Percentiles rank a stretch among this genome's conserved stretches.
phyloP scores from a whole-genome alignment of 257 asterid genomes.

The Solanum sitiens region DNA sequence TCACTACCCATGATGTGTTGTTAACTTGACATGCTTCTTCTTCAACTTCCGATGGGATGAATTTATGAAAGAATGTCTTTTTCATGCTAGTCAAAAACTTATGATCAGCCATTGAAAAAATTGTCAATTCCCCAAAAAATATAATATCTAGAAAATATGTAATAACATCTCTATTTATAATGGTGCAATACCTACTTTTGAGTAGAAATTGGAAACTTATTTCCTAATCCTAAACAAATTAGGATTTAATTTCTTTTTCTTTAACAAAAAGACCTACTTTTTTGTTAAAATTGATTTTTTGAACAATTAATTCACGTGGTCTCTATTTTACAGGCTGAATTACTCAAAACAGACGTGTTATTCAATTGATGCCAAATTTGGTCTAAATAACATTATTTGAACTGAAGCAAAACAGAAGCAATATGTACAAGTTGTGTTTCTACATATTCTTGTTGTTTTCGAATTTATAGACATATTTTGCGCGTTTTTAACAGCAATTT shows the following conservation, averaged over 20 bases:
- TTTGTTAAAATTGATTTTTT: no score
- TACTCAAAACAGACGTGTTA: background rate
- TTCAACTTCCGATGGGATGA: conserved; percentile 19
- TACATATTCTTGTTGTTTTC: no score
- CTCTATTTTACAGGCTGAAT: background rate
- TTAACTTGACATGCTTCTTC: conserved; percentile 6
- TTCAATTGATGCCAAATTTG: background rate
- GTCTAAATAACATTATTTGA: background rate
- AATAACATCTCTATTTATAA: background rate
- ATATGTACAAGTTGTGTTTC: no score
- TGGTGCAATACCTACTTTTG: background rate
- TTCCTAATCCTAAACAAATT: background rate
- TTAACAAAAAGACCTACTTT: no score
- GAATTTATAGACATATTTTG: no score
- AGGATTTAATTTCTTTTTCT: background rate
- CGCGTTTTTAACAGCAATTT: no score
- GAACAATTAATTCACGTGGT: background rate
- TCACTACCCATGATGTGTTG: background rate
- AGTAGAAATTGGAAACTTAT: background rate
- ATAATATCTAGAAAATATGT: background rate
- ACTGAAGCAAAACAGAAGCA: no score
- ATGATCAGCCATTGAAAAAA: background rate
- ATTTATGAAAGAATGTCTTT: conserved; percentile 27
- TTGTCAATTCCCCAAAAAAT: background rate
- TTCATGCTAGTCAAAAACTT: conserved; percentile 1